A percentile compares a stretch with the other conserved stretches of the same genome.
Conservation (phyloP, 1,139 yeast species). For the Pichia terricola region DNA sequence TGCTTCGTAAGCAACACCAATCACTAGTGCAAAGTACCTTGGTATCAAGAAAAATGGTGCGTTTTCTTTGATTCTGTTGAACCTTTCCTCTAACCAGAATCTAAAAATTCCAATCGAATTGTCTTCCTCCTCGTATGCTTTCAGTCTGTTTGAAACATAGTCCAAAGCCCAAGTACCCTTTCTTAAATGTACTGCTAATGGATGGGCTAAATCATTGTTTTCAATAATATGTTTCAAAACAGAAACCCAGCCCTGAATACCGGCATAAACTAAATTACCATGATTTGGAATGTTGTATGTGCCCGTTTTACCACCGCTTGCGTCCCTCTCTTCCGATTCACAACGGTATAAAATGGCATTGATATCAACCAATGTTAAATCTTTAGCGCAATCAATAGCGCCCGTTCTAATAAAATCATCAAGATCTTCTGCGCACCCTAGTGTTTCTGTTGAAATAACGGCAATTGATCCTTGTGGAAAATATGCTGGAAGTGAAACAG, state of each 20-base stretch:
- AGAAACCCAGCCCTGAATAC: conserved; percentile 87
- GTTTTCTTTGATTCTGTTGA: conserved; percentile 52
- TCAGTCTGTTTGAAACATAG: conserved; percentile 54
- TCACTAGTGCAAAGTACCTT: conserved; percentile 69
- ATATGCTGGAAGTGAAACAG: conserved; percentile 43
- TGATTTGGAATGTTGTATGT: conserved; percentile 62
- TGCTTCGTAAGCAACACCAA: conserved; percentile 79
- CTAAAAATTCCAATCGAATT: conserved; percentile 33
- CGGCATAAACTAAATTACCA: conserved; percentile 77
- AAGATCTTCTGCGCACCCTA: conserved; percentile 48
- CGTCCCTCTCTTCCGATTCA: conserved; percentile 82
- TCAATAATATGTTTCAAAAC: conserved; percentile 54
- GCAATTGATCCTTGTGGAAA: conserved; percentile 92
- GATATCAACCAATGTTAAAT: conserved; percentile 56
- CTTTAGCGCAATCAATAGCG: conserved; percentile 61
- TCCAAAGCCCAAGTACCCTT: conserved; percentile 88
- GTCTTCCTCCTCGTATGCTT: conserved; percentile 33
- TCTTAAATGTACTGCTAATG: conserved; percentile 71
- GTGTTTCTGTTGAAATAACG: conserved; percentile 57
- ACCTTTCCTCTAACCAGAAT: conserved; percentile 60
- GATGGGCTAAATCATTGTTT: conserved; percentile 73
- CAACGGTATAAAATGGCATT: conserved; percentile 69
- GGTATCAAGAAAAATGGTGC: conserved; percentile 78
- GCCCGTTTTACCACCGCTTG: conserved; percentile 62
- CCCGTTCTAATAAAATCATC: conserved; percentile 63